A percentile compares a stretch with the other conserved stretches of the same genome.
phyloP scores from a whole-genome alignment of 768 basidiomycete species.

The Pleurotus ostreatus region DNA sequence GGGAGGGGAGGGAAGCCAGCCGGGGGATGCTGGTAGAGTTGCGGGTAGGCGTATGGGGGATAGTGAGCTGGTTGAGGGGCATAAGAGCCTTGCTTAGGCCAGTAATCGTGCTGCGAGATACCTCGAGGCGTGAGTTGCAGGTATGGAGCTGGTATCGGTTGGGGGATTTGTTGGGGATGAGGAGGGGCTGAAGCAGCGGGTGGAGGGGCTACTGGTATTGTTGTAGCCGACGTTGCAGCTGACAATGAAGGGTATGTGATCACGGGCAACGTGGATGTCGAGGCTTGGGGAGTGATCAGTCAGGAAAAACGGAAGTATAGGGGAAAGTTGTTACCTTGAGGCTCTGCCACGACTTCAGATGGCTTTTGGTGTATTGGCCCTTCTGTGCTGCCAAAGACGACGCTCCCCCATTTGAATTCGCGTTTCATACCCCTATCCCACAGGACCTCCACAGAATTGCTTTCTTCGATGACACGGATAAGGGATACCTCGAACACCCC shows the following conservation, averaged over 20 bases:
- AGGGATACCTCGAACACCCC: conserved; percentile 88
- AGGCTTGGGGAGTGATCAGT: conserved; percentile 11
- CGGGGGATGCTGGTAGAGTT: conserved; percentile 21
- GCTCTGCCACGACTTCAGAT: conserved; percentile 44
- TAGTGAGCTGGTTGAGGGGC: conserved; percentile 15
- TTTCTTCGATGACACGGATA: conserved; percentile 64
- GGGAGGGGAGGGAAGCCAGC: conserved; percentile 16
- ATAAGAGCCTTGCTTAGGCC: conserved; percentile 26
- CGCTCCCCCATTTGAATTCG: conserved; percentile 81
- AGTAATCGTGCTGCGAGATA: conserved; percentile 29
- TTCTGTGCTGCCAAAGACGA: conserved; percentile 73
- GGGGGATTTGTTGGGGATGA: neutral
- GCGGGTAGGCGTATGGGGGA: conserved; percentile 23
- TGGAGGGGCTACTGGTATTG: conserved; percentile 7
- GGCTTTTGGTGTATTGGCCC: conserved; percentile 72
- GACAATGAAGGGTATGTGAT: conserved; percentile 26
- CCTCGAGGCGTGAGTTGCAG: conserved; percentile 17
- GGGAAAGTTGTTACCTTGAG: conserved; percentile 37
- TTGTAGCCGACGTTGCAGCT: conserved; percentile 18
- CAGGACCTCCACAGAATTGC: conserved; percentile 69
- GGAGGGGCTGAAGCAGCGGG: conserved; percentile 1
- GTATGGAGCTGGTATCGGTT: conserved; percentile 14
- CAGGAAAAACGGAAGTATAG: conserved; percentile 6
- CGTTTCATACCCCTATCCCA: conserved; percentile 74
- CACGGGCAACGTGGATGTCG: conserved; percentile 21